Evolutionary conservation across 495 filamentous ascomycete species (phyloP).

Genomic region (Podospora anserina): DNA sequence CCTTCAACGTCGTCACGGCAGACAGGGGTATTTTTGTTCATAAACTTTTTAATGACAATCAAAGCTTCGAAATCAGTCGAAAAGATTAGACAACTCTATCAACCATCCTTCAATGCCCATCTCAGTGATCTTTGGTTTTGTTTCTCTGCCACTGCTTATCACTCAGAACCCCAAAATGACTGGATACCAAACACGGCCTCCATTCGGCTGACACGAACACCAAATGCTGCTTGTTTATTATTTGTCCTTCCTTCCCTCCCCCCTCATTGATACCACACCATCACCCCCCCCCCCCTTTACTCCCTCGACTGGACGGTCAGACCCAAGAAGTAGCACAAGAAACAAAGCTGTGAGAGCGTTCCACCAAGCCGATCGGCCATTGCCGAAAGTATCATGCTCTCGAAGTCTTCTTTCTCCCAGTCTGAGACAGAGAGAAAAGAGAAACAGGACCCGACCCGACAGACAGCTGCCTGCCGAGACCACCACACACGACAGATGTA

Average conservation of each 20-base stretch:
- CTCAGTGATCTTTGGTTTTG: neutral
- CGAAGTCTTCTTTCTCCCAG: neutral
- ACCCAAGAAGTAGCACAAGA: slow-evolving; percentile 7
- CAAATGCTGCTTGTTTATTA: neutral
- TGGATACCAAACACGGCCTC: neutral
- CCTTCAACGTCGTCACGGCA: slow-evolving; percentile 65
- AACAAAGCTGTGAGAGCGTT: slow-evolving; percentile 5
- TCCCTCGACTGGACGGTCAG: neutral
- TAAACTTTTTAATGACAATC: too few relatives aligned
- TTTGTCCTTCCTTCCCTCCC: neutral
- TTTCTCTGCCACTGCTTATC: neutral
- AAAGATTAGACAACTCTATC: too few relatives aligned
- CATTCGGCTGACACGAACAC: neutral
- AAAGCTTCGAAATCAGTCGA: too few relatives aligned
- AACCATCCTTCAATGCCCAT: too few relatives aligned
- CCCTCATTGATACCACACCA: neutral
- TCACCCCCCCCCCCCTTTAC: neutral
- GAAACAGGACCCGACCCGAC: neutral
- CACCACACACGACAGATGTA: neutral
- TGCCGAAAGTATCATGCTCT: slow-evolving; percentile 2
- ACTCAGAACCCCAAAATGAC: neutral
- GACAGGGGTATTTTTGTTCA: slow-evolving; percentile 4
- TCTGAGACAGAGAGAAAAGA: slow-evolving; percentile 6
- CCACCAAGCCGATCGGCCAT: slow-evolving; percentile 10
- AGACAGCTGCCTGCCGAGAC: neutral